Evolutionary conservation across 441 rosid genomes (phyloP).

Genomic region (Syzygium syzygioides): DNA sequence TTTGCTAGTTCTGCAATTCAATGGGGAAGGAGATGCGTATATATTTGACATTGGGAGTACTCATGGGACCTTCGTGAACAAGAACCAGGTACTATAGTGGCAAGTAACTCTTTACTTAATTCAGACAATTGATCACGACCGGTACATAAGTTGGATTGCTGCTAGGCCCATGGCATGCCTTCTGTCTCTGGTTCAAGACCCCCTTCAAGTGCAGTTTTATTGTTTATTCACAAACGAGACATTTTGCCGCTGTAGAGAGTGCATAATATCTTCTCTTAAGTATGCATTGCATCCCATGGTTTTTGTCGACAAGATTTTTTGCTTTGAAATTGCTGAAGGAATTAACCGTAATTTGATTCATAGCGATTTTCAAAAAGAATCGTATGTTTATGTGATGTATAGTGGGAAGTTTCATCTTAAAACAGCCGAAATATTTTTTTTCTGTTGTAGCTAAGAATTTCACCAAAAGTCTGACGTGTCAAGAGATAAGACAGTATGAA

Average conservation of each 20-base stretch:
- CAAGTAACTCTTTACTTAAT: neutral
- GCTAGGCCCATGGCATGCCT: neutral
- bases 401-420: neutral
- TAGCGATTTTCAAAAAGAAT: neutral
- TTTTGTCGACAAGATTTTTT: neutral
- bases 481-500: neutral
- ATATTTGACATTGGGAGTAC: constrained; percentile 83
- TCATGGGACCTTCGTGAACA: constrained; percentile 80
- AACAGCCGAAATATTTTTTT: neutral
- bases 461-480: neutral
- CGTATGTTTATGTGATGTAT: neutral
- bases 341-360: neutral
- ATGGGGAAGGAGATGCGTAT: constrained; percentile 71
- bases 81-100: constrained; percentile 51
- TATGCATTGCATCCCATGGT: neutral
- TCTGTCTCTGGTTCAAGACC: neutral
- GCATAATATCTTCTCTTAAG: neutral
- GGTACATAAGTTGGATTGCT: neutral
- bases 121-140: neutral
- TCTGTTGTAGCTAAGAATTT: neutral
- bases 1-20: constrained; percentile 74
- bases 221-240: neutral
- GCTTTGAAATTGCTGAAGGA: neutral
- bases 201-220: neutral
- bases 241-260: neutral